A percentile compares a stretch with the other conserved stretches of the same genome.
phyloP scores from a whole-genome alignment of 805 yeast species.

The Lachancea fermentati region DNA sequence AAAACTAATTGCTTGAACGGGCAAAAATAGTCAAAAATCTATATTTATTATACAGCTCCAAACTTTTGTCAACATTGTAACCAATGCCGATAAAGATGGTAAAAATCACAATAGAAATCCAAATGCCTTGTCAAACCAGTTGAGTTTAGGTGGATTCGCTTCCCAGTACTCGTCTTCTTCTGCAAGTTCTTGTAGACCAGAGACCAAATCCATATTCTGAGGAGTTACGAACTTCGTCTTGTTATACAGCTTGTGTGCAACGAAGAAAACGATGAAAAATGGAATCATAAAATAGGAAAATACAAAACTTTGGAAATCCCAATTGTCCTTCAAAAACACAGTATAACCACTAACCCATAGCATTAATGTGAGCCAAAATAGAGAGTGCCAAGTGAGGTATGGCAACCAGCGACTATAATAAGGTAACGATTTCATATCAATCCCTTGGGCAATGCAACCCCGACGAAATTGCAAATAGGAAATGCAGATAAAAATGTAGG shows the following conservation, averaged over 20 bases:
- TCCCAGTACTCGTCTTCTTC: conserved; percentile 7
- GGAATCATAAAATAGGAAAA: conserved; percentile 6
- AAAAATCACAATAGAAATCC: conserved; percentile 1
- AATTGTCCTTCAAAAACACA: conserved; percentile 3
- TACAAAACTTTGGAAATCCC: conserved; percentile 4
- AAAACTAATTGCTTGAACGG: no score
- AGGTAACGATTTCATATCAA: conserved; percentile 53
- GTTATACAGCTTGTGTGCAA: conserved; percentile 1
- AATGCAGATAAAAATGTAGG: conserved; percentile 60
- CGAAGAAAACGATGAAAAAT: conserved; percentile 2
- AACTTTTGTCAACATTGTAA: background rate
- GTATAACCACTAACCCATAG: conserved; percentile 62
- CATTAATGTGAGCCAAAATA: conserved; percentile 44
- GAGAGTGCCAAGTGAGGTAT: conserved; percentile 49
- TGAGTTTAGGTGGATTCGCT: conserved; percentile 5
- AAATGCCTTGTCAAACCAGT: conserved; percentile 6
- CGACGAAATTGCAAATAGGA: conserved; percentile 55
- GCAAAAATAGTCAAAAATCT: no score
- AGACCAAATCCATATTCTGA: conserved; percentile 3
- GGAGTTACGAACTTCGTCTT: conserved; percentile 1
- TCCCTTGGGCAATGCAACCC: conserved; percentile 32
- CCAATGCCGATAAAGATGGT: background rate
- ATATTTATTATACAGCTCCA: no score
- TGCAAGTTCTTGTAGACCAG: conserved; percentile 4
- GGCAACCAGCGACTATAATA: conserved; percentile 54